phyloP scores from a whole-genome alignment of 805 yeast species.

The Wickerhamiella domercqiae region DNA sequence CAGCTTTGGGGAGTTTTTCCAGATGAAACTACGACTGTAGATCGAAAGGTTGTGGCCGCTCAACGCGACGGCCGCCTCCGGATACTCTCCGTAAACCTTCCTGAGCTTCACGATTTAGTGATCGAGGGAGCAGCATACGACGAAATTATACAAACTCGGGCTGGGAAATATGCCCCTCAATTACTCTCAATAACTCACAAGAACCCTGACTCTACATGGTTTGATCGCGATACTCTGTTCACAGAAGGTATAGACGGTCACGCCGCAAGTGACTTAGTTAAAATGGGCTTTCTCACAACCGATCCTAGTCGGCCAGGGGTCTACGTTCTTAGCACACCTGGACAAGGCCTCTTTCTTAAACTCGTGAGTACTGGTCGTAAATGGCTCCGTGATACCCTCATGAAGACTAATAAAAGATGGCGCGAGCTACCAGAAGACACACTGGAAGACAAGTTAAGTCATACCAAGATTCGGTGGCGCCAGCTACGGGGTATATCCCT shows the following conservation, averaged over 20 bases:
- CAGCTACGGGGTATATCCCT: slow-evolving; percentile 38
- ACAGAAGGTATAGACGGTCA: slow-evolving; percentile 11
- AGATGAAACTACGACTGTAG: slow-evolving; percentile 24
- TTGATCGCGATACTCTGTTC: slow-evolving; percentile 17
- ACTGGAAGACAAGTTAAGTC: slow-evolving; percentile 21
- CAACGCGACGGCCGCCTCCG: slow-evolving; percentile 18
- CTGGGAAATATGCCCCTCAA: slow-evolving; percentile 15
- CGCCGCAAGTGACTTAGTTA: slow-evolving; percentile 14
- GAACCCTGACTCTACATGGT: slow-evolving; percentile 19
- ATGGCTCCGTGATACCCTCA: slow-evolving; percentile 24
- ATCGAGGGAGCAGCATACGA: slow-evolving; percentile 18
- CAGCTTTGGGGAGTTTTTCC: slow-evolving; percentile 26
- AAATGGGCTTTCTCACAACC: slow-evolving; percentile 24
- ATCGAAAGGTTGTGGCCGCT: slow-evolving; percentile 20
- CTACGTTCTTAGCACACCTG: slow-evolving; percentile 24
- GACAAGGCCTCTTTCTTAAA: slow-evolving; percentile 25
- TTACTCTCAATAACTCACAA: too few species aligned
- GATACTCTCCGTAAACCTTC: slow-evolving; percentile 19
- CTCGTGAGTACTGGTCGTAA: slow-evolving; percentile 21
- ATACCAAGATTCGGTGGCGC: slow-evolving; percentile 24
- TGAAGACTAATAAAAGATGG: slow-evolving; percentile 20
- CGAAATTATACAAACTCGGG: slow-evolving; percentile 4
- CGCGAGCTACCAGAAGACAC: slow-evolving; percentile 25
- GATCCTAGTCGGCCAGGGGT: slow-evolving; percentile 21
- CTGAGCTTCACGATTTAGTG: slow-evolving; percentile 22